Evolutionary conservation across 2,329 filamentous ascomycete species (phyloP), one percentile per base, ranked within the genome.

Genomic region (Aspergillus luchuensis): DNA sequence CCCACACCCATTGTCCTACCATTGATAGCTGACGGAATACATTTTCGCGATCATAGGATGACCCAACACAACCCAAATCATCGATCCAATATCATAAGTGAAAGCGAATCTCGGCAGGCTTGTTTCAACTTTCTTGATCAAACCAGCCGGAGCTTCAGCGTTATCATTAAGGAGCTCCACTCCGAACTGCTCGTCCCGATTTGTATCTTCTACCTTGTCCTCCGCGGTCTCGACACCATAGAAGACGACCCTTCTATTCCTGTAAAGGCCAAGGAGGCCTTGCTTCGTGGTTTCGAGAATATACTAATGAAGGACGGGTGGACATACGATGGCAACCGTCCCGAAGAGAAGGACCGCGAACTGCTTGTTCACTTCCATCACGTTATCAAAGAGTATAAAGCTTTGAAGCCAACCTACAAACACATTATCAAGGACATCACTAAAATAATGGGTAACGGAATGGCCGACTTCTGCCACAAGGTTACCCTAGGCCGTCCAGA

Each of bases 181-280:
- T 92, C 92, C 1, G 94, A 99, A 79, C 87, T 99, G 33, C 86
- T 98, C 36, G 86, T 97, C 41, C 92, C 95, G 21, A 85, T 98
- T 49, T 88, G 89, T 58, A 82, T 98, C 8, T 99, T 99, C 84
- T 99, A 99, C 81, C 86, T 99, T 25, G 86, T 92, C 56, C 84
- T 99, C 57, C 91, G 95, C 63, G 95, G 91, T 50, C 85, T 99
- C 54, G 95, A 99, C 78, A 99, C 95, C n/a, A 91, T 99, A 63
- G 95, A 99, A 79, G 95, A 99, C 82, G 95, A 99, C 78, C 97
- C 97, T 87, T 96, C 92, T 4, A 89, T 99, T 62, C 82, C 89
- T 2, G 80, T 94, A 38, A 84, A 86, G 66, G 88, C 85, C 72
- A 99, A 99, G 81, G 90, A 96, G 72, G 92, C 92, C 2, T 79